phyloP scores from a whole-genome alignment of 768 basidiomycete species.

The Amylocystis lapponica region DNA sequence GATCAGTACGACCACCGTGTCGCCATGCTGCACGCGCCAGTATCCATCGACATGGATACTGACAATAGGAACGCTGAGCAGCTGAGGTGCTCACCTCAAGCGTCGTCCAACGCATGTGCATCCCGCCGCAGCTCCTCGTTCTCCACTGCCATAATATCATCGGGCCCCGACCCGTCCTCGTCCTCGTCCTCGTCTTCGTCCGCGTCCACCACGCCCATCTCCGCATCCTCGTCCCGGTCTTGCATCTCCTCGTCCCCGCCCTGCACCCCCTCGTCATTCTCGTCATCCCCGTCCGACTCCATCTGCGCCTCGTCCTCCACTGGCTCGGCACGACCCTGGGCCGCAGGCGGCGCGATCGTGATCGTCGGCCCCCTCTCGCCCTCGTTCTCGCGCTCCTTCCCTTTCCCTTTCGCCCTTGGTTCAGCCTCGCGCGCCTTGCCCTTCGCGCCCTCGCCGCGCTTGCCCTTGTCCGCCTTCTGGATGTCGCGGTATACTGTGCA shows the following conservation, averaged over 20 bases:
- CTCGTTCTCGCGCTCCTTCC: conserved; percentile 32
- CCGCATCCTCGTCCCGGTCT: conserved; percentile 27
- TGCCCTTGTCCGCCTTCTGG: conserved; percentile 55
- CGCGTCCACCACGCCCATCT: conserved; percentile 32
- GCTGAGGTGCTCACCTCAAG: not conserved
- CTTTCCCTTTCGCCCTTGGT: conserved; percentile 9
- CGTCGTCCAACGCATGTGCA: conserved; percentile 29
- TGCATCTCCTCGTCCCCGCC: conserved; percentile 31
- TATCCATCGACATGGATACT: no score
- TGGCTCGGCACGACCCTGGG: conserved; percentile 7
- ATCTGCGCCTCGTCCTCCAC: conserved; percentile 15
- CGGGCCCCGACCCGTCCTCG: conserved; percentile 32
- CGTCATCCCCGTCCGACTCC: conserved; percentile 23
- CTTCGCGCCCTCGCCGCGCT: conserved; percentile 15
- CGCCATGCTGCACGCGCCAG: no score
- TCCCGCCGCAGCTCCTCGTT: conserved; percentile 38
- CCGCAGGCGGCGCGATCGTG: conserved; percentile 14
- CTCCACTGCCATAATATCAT: conserved; percentile 40
- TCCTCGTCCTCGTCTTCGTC: conserved; percentile 24
- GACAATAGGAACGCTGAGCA: no score
- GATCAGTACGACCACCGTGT: no score
- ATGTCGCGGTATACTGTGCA: conserved; percentile 58
- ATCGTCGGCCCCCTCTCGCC: conserved; percentile 1
- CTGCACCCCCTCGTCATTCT: conserved; percentile 24
- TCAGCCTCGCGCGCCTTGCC: conserved; percentile 20